A percentile compares a stretch with the other conserved stretches of the same genome.
phyloP scores from a whole-genome alignment of 169 alveolate species.

The Perkinsus chesapeaki region DNA sequence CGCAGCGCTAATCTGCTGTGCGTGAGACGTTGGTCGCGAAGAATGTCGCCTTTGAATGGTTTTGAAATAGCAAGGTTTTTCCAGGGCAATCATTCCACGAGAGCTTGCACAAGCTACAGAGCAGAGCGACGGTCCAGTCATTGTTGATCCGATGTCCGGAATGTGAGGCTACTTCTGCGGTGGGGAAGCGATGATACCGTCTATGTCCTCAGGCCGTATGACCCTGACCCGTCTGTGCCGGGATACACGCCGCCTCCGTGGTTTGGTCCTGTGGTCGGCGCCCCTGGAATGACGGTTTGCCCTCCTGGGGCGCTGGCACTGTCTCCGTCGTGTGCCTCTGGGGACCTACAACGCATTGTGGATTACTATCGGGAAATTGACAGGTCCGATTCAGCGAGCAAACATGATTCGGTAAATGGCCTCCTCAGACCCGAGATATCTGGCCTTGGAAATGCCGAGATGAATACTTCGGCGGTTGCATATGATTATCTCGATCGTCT shows the following conservation, averaged over 20 bases:
- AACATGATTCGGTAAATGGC: background rate
- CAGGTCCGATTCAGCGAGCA: background rate
- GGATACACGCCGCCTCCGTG: background rate
- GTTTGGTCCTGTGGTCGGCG: background rate
- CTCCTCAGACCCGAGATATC: background rate
- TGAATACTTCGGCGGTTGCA: background rate
- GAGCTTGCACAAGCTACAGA: background rate
- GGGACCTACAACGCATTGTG: background rate
- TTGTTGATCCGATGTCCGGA: background rate
- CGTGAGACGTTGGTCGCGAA: too few species aligned
- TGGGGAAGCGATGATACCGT: background rate
- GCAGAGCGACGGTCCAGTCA: background rate
- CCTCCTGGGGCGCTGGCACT: background rate
- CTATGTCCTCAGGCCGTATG: background rate
- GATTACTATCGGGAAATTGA: background rate
- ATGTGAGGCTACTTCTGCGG: background rate
- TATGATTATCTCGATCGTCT: background rate
- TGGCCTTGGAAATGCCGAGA: background rate
- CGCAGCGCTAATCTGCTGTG: too few species aligned
- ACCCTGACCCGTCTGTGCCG: background rate
- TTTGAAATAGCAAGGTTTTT: too few species aligned
- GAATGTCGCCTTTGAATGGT: too few species aligned
- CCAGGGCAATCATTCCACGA: background rate
- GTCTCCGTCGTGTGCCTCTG: background rate
- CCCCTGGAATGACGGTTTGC: background rate